A percentile compares a stretch with the other conserved stretches of the same genome.
Evolutionary conservation across 805 yeast genomes (phyloP).

Genomic region (Priceomyces haplophilus): DNA sequence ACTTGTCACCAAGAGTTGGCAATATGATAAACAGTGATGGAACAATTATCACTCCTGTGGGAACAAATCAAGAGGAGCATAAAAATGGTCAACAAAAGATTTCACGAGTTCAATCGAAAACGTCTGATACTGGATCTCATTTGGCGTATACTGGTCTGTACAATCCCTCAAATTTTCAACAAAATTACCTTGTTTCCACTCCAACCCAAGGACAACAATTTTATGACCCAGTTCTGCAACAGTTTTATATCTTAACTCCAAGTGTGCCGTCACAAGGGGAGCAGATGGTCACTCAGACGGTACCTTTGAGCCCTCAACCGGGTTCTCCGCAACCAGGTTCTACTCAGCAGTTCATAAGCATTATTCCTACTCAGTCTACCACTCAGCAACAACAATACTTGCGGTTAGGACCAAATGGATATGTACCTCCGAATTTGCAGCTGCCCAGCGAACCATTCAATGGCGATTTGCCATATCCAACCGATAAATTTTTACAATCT

Average conservation of each 20-base stretch:
- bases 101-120: conserved; percentile 4
- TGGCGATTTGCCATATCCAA: conserved; percentile 18
- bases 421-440: conserved; percentile 13
- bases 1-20: conserved; percentile 34
- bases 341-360: conserved; percentile 13
- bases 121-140: conserved; percentile 5
- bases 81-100: neutral
- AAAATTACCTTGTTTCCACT: conserved; percentile 6
- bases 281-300: conserved; percentile 22
- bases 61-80: conserved; percentile 16
- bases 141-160: conserved; percentile 5
- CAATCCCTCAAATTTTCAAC: conserved; percentile 5
- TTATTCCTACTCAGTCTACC: conserved; percentile 17
- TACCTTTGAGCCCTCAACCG: conserved; percentile 26
- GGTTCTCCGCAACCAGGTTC: conserved; percentile 27
- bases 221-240: conserved; percentile 45
- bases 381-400: conserved; percentile 10
- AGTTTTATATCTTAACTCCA: conserved; percentile 39
- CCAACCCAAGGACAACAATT: conserved; percentile 36
- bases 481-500: neutral
- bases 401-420: conserved; percentile 15
- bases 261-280: conserved; percentile 25
- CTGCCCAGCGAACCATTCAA: neutral
- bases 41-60: conserved; percentile 41
- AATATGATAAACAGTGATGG: conserved; percentile 46